Evolutionary conservation across 371 early-diverging fungal species (phyloP), one percentile per base, ranked within the genome.

Genomic region (Mucor saturninus): DNA sequence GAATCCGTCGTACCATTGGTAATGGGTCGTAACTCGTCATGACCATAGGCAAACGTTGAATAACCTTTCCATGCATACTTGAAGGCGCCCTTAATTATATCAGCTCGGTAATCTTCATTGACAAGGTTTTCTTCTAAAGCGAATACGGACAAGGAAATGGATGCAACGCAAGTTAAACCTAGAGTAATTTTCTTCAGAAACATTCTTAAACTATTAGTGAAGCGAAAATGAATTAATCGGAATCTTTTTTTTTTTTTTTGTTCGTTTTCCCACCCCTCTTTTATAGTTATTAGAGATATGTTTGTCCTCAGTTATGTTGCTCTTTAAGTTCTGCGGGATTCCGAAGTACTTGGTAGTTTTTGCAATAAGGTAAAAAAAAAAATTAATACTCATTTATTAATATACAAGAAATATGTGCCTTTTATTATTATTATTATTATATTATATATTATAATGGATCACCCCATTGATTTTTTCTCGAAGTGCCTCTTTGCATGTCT

Each of bases 1-100:
- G 89, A 87, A 71, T 93, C 87, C 7, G 67, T 71, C 28, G 62
- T 56, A 3, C 59, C 57, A 31, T 82, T 82, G 3, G 71, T 62
- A 15, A 85, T 45, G 7, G 89, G 83, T 3, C 54, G 65, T 21
- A 87, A 64, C 61, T 89, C 89, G 42, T 89, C 89, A 38, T 80
- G 81, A 3, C 87, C 89, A 69, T 74, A 86, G 1, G 87, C 87
- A 42, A 81, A 72, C 10, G 64, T 48, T 59, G 46, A 86, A 64
- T 97, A 97, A 0, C 91, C 92, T 13, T 79, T 69, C 93, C 93
- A 97, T 8, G 92, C 89, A 67, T 90, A 81, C 35, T 67, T 51
- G 56, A 92, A 87, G 0, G 89, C 86, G 15, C 76, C 40, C 54
- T 81, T 82, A 43, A 89, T 50, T 28, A 30, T 40, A 14, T 53